These are phyloP conservation scores for Pichia kluyveri DNA, from an alignment of 805 yeast genomes.

Conservation along the genomic window DNA sequence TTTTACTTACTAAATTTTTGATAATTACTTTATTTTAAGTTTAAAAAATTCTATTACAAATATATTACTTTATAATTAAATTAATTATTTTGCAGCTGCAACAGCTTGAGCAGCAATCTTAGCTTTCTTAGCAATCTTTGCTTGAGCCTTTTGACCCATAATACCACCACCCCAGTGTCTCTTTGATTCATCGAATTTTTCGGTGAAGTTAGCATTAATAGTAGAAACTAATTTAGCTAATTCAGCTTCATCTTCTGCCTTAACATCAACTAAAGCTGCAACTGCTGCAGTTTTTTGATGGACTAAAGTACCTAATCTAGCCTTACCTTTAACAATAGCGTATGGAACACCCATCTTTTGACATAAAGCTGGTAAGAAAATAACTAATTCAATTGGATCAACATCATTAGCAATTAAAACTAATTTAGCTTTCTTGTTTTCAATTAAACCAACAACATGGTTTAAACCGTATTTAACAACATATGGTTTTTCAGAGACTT, in stretches of 20 bases:
- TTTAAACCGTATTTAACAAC: constrained; percentile 97
- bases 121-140: constrained; percentile 70
- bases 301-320: constrained; percentile 94
- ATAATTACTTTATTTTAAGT: no score
- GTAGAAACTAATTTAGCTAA: constrained; percentile 89
- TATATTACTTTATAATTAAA: neutral
- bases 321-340: constrained; percentile 97
- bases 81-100: constrained; percentile 46
- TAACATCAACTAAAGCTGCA: constrained; percentile 94
- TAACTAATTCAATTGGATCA: constrained; percentile 96
- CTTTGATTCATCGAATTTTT: constrained; percentile 91
- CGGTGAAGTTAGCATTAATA: constrained; percentile 85
- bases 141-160: constrained; percentile 90
- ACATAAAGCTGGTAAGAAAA: constrained; percentile 97
- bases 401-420: constrained; percentile 98
- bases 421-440: constrained; percentile 97
- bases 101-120: constrained; percentile 40
- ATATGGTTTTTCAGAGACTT: constrained; percentile 93
- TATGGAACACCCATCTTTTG: constrained; percentile 99
- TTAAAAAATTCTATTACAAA: no score
- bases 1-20: no score
- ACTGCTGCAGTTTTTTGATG: constrained; percentile 97
- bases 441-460: constrained; percentile 95
- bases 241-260: constrained; percentile 89
- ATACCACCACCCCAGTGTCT: constrained; percentile 99